phyloP scores from a whole-genome alignment of 805 yeast species.

The Saccharomycopsis javanensis region DNA sequence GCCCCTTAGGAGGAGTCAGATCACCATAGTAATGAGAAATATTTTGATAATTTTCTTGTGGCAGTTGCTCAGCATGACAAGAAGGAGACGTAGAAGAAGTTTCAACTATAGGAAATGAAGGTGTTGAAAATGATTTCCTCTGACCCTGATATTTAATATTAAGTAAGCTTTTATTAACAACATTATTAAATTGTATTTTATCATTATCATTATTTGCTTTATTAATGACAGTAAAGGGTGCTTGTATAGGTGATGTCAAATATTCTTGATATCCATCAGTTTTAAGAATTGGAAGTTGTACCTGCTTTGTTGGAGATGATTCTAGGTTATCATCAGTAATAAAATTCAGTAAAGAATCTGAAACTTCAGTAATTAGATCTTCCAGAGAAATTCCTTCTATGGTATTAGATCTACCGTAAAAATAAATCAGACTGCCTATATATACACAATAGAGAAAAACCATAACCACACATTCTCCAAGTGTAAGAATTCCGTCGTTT shows the following conservation, averaged over 20 bases:
- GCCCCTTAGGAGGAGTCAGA: not conserved
- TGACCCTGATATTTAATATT: not conserved
- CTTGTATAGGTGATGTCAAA: not conserved
- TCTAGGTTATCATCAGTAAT: not conserved
- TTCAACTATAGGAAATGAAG: not conserved
- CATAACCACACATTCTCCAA: constrained; percentile 12
- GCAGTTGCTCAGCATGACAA: not conserved
- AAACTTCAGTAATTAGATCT: not conserved
- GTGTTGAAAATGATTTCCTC: not conserved
- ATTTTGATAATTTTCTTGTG: not conserved
- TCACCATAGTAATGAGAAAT: too few relatives aligned
- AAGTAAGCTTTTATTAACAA: not conserved
- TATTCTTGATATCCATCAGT: not conserved
- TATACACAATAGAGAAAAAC: constrained; percentile 6
- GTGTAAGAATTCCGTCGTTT: constrained; percentile 11
- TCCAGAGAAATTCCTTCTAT: not conserved
- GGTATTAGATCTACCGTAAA: not conserved
- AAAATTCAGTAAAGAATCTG: not conserved
- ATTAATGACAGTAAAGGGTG: not conserved
- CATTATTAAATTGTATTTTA: not conserved
- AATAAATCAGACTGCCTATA: constrained; percentile 5
- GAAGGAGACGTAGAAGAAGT: not conserved
- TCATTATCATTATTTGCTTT: not conserved
- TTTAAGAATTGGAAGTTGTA: not conserved
- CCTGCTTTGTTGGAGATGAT: not conserved